Conservation (phyloP, 2,329 filamentous ascomycete species). For the Tolypocladium tundrense region DNA sequence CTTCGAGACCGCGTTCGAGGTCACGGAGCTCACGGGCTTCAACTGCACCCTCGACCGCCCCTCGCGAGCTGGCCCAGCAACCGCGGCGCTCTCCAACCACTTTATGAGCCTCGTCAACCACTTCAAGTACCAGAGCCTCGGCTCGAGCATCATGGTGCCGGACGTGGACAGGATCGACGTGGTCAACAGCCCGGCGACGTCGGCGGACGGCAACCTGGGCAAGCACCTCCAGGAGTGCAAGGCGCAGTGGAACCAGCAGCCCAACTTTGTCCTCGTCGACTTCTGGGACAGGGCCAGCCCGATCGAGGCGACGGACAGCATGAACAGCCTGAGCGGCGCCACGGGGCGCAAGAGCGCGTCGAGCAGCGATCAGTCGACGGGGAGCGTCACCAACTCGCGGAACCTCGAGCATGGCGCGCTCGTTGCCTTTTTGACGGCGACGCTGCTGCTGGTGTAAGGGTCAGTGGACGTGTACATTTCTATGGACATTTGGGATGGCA, state of each 20-base stretch:
- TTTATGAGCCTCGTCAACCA: slow-evolving; percentile 71
- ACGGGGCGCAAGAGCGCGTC: slow-evolving; percentile 21
- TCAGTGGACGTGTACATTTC: not conserved
- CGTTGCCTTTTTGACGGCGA: slow-evolving; percentile 31
- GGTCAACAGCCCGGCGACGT: slow-evolving; percentile 55
- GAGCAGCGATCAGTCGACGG: slow-evolving; percentile 7
- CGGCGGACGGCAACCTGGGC: slow-evolving; percentile 41
- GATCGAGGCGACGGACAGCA: slow-evolving; percentile 55
- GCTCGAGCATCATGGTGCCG: slow-evolving; percentile 48
- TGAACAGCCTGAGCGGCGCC: slow-evolving; percentile 46
- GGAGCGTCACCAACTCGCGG: slow-evolving; percentile 4
- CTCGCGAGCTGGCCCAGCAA: slow-evolving; percentile 32
- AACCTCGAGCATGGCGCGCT: slow-evolving; percentile 26
- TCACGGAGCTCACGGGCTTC: slow-evolving; percentile 52
- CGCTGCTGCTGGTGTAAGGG: slow-evolving; percentile 24
- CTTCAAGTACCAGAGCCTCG: slow-evolving; percentile 54
- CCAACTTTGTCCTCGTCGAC: slow-evolving; percentile 70
- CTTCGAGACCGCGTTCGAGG: slow-evolving; percentile 65
- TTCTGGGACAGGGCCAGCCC: slow-evolving; percentile 67
- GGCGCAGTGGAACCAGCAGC: slow-evolving; percentile 47
- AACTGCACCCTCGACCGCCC: slow-evolving; percentile 64
- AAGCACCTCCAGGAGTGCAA: slow-evolving; percentile 43
- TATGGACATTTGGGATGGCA: not conserved
- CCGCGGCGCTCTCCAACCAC: slow-evolving; percentile 43
- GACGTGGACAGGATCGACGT: slow-evolving; percentile 47